Evolutionary conservation across 345 rosid genomes (phyloP).

Genomic region (Populus tremula): DNA sequence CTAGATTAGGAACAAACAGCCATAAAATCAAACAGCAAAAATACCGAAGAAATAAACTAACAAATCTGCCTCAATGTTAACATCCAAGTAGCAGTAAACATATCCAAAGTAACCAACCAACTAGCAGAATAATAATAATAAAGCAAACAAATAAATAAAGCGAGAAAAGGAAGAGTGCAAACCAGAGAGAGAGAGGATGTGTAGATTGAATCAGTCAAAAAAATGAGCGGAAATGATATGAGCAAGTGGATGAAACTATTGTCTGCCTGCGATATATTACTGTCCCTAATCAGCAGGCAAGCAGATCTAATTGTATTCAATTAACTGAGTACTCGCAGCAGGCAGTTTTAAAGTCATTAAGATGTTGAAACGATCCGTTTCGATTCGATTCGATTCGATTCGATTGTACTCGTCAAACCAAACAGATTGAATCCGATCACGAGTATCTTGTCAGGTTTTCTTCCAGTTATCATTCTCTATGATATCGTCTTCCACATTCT

Average conservation of each 20-base stretch:
- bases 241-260: background rate
- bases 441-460: background rate
- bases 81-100: background rate
- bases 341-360: too few relatives aligned
- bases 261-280: background rate
- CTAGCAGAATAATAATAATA: background rate
- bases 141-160: background rate
- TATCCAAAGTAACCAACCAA: background rate
- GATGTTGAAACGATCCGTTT: background rate
- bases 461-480: background rate
- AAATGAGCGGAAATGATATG: background rate
- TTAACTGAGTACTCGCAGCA: background rate
- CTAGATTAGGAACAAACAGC: background rate
- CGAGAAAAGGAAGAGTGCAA: slow-evolving; percentile 4
- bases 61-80: background rate
- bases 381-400: background rate
- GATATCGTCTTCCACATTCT: background rate
- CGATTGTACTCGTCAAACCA: background rate
- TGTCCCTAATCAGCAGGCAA: background rate
- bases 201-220: slow-evolving; percentile 3
- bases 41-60: background rate
- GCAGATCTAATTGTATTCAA: slow-evolving; percentile 1
- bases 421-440: too few relatives aligned
- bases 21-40: background rate
- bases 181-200: slow-evolving; percentile 2